Evolutionary conservation across 2,329 filamentous ascomycete genomes (phyloP), one percentile per base, ranked within the genome.

Genomic region (Claviceps sorghi): DNA sequence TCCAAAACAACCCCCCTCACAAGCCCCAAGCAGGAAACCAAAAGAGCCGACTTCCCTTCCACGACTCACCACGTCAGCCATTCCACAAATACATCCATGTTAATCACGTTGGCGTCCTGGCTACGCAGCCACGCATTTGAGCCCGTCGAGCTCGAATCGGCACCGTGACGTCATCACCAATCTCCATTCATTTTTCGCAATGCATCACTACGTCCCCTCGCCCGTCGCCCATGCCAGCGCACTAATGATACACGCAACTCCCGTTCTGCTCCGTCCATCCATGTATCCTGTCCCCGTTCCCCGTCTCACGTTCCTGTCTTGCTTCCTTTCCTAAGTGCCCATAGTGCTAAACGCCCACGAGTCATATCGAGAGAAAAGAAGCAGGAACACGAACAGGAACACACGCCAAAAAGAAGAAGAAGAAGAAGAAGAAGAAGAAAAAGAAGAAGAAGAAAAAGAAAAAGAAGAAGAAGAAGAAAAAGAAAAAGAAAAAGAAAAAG

Each of bases 321-420:
- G 44, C 34, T 15, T 41, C 44, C 45, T 48, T 51, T 51, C 49
- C 52, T n/a, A 51, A 54, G 30, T 51, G 36, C 40, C 32, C 29
- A 19, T 26, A 22, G 42, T 48, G 44, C 43, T 48, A n/a, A 32
- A 32, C 21, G 42, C 42, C 42, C 22, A 17, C 42, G 42, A 44
- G 22, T 29, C 42, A 26, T 17, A 9, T 7, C 22, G 10, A 30
- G 19, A 22, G 2, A 43, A n/a, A 22, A 22, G 2, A 43, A n/a
- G 2, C 8, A 43, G 19, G 13, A 21, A 43, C n/a, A 9, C 7
- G 26, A 26, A 41, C n/a, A 41, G n/a, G n/a, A 41, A 2, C 26
- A 26, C 26, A 26, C 26, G 26, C 26, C 26, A 41, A 41, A 19
- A n/a, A 19, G 11, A 21, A 21, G 11, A 15, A 11, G 11, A 42